Percentiles rank a stretch among this genome's conserved stretches.
Evolutionary conservation across 176 grass and related monocot genomes (phyloP).

Genomic region (Pharus latifolius): DNA sequence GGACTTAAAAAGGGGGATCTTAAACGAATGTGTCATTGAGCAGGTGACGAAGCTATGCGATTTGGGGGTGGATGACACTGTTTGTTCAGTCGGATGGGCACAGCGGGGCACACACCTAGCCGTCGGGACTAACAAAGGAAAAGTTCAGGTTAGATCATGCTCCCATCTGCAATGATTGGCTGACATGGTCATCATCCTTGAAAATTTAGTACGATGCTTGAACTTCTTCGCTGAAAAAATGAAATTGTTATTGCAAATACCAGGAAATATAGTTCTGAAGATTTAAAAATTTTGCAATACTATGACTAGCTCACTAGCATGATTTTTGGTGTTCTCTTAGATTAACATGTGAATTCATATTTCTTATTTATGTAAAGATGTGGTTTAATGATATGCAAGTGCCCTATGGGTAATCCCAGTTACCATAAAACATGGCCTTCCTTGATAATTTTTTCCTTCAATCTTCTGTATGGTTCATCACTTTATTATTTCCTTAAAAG

Average conservation of each 20-base stretch:
- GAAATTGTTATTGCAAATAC: not conserved
- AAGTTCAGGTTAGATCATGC: constrained; percentile 58
- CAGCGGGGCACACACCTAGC: constrained; percentile 77
- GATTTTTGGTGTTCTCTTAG: not conserved
- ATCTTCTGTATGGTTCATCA: not conserved
- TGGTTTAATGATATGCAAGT: too few relatives aligned
- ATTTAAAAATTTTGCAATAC: not conserved
- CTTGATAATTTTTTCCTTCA: not conserved
- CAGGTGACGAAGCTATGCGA: constrained; percentile 98
- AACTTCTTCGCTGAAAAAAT: not conserved
- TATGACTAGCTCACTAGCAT: not conserved
- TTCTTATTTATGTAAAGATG: too few relatives aligned
- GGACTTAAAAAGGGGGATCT: not conserved
- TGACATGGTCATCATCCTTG: not conserved
- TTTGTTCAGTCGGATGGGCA: constrained; percentile 94
- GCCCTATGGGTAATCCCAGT: not conserved
- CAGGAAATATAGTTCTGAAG: not conserved
- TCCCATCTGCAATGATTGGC: not conserved
- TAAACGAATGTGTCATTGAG: not conserved
- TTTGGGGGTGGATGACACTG: constrained; percentile 70
- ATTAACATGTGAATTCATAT: not conserved
- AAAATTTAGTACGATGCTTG: not conserved
- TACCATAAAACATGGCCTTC: not conserved
- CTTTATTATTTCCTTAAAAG: too few relatives aligned
- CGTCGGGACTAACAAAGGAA: constrained; percentile 88